Percentiles rank a stretch among this genome's conserved stretches.
Conservation (phyloP, 495 filamentous ascomycete species). For the Cercophora sp. region DNA sequence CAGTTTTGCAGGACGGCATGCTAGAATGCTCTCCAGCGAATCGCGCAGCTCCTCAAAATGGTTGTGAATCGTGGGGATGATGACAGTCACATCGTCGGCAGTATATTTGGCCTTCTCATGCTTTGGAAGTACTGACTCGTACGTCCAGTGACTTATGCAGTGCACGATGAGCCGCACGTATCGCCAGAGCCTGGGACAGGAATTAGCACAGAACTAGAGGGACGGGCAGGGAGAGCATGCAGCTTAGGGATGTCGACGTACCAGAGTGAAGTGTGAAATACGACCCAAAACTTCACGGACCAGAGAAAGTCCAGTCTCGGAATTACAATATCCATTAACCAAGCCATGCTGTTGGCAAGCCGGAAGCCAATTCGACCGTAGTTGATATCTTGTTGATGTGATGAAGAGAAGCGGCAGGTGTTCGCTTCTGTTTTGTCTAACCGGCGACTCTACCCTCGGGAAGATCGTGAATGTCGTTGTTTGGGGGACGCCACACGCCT, state of each 20-base stretch:
- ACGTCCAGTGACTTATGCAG: slow-evolving; percentile 47
- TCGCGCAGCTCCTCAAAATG: slow-evolving; percentile 48
- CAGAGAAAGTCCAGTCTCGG: slow-evolving; percentile 37
- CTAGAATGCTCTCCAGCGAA: slow-evolving; percentile 52
- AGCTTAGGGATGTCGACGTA: slow-evolving; percentile 20
- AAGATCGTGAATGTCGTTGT: too few species aligned
- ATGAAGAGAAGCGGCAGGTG: background rate
- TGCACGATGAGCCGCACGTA: slow-evolving; percentile 54
- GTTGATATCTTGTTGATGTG: background rate
- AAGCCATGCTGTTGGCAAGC: slow-evolving; percentile 24
- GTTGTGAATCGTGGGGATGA: slow-evolving; percentile 56
- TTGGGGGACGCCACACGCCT: too few species aligned
- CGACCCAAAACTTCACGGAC: slow-evolving; percentile 31
- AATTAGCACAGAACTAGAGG: background rate
- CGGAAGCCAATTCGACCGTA: background rate
- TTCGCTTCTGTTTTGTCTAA: background rate
- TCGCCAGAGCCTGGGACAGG: slow-evolving; percentile 39
- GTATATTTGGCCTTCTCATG: slow-evolving; percentile 42
- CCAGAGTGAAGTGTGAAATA: slow-evolving; percentile 41
- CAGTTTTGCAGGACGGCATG: slow-evolving; percentile 48
- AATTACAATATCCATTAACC: slow-evolving; percentile 32
- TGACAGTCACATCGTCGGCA: slow-evolving; percentile 52
- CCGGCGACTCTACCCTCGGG: too few species aligned
- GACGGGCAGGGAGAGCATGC: background rate
- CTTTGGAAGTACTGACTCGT: slow-evolving; percentile 42